phyloP scores from a whole-genome alignment of 805 yeast genomes.

The Candida piceae region DNA sequence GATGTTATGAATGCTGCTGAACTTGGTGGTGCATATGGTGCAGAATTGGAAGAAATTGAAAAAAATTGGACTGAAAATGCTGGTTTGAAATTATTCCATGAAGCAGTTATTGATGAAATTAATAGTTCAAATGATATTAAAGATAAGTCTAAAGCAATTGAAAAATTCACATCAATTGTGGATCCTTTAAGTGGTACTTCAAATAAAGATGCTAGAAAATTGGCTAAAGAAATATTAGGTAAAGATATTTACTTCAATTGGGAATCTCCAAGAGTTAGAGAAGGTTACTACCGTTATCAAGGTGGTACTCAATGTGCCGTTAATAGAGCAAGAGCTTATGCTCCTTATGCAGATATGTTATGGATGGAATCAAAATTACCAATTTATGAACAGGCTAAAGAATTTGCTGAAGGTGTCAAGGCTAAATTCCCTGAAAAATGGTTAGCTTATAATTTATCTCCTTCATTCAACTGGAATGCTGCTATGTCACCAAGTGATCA shows the following conservation, averaged over 20 bases:
- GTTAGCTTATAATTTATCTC: slow-evolving; percentile 95
- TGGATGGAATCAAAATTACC: slow-evolving; percentile 99
- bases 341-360: slow-evolving; percentile 91
- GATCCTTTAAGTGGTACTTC: slow-evolving; percentile 74
- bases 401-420: slow-evolving; percentile 89
- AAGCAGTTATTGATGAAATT: slow-evolving; percentile 85
- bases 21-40: slow-evolving; percentile 64
- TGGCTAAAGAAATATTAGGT: slow-evolving; percentile 74
- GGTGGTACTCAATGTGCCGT: slow-evolving; percentile 98
- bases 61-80: slow-evolving; percentile 78
- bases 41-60: slow-evolving; percentile 67
- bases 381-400: slow-evolving; percentile 88
- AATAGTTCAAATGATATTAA: slow-evolving; percentile 45
- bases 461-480: slow-evolving; percentile 96
- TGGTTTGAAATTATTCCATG: slow-evolving; percentile 81
- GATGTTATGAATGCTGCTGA: slow-evolving; percentile 82
- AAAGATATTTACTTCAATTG: slow-evolving; percentile 86
- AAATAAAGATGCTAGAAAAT: slow-evolving; percentile 68
- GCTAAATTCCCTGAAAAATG: slow-evolving; percentile 81
- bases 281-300: slow-evolving; percentile 91
- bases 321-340: slow-evolving; percentile 91
- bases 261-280: slow-evolving; percentile 93
- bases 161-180: slow-evolving; percentile 61
- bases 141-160: slow-evolving; percentile 59
- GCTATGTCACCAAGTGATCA: slow-evolving; percentile 88